Conservation (phyloP, 441 rosid species). For the Brassica hybrid region DNA sequence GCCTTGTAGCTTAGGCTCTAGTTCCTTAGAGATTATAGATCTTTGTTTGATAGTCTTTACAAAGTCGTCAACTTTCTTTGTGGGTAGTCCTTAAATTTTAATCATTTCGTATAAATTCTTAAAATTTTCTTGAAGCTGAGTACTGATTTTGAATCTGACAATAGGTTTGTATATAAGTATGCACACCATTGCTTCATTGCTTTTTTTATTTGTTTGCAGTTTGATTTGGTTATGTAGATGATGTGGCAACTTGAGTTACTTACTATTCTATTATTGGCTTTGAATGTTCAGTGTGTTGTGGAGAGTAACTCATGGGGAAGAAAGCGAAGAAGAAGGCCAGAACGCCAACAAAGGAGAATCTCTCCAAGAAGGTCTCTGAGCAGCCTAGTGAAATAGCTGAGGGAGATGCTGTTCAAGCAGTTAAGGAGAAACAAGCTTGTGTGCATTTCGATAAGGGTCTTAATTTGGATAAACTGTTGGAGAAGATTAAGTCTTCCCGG, state of each 20-base stretch:
- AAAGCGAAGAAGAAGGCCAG: conserved; percentile 74
- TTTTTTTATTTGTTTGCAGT: neutral
- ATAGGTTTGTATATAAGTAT: no score
- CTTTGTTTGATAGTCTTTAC: conserved; percentile 22
- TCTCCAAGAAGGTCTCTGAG: conserved; percentile 48
- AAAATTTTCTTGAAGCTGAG: conserved; percentile 2
- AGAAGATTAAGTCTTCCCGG: conserved; percentile 57
- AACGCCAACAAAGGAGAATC: conserved; percentile 63
- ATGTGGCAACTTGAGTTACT: conserved; percentile 9
- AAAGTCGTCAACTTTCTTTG: conserved; percentile 6
- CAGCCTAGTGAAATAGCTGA: conserved; percentile 45
- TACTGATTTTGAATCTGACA: no score
- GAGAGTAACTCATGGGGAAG: conserved; percentile 82
- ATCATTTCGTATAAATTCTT: neutral
- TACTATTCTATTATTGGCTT: conserved; percentile 6
- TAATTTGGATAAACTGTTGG: conserved; percentile 60
- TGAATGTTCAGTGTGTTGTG: conserved; percentile 31
- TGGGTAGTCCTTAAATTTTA: neutral
- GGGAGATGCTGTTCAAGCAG: conserved; percentile 37
- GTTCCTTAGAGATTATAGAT: conserved; percentile 15
- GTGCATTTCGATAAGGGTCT: conserved; percentile 67
- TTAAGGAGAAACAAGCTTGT: conserved; percentile 61
- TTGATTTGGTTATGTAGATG: conserved; percentile 11
- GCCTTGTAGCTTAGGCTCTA: neutral
- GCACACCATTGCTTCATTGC: neutral